phyloP scores from a whole-genome alignment of 1,139 yeast species.

The Lodderomyces orthopsilosis region DNA sequence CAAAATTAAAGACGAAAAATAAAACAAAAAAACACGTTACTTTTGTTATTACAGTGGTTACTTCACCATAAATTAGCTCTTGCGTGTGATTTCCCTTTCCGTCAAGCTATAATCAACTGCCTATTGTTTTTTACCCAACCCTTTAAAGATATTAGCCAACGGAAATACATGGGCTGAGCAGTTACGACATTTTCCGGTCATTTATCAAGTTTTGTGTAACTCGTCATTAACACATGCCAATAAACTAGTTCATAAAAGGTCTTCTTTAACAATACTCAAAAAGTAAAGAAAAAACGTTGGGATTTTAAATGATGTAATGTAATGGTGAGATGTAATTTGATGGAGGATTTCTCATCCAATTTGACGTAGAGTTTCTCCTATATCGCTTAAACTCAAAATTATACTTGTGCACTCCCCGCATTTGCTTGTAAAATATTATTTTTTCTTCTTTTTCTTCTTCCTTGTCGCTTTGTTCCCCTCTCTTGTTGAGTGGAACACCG shows the following conservation, averaged over 20 bases:
- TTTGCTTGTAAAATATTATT: too few relatives aligned
- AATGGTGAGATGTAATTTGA: background rate
- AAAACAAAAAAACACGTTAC: background rate
- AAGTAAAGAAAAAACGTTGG: background rate
- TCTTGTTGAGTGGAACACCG: too few relatives aligned
- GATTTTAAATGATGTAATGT: too few relatives aligned
- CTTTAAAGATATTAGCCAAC: background rate
- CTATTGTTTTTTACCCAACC: too few relatives aligned
- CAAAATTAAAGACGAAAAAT: too few relatives aligned
- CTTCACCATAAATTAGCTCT: background rate
- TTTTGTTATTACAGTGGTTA: too few relatives aligned
- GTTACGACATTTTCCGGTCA: conserved; percentile 3
- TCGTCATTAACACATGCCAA: background rate
- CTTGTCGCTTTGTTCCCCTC: too few relatives aligned
- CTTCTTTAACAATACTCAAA: background rate
- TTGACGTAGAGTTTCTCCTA: background rate
- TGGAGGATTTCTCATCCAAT: background rate
- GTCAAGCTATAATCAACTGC: background rate
- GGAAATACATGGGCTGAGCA: background rate
- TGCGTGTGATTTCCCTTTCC: background rate
- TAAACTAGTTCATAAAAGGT: background rate
- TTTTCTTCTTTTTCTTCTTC: too few relatives aligned
- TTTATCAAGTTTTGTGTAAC: background rate
- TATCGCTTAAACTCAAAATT: conserved; percentile 1
- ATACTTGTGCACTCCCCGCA: too few relatives aligned